A percentile compares a stretch with the other conserved stretches of the same genome.
These are phyloP conservation scores for Drechslerella dactyloides DNA, from an alignment of 2,329 filamentous ascomycete species.

Conservation along the genomic window DNA sequence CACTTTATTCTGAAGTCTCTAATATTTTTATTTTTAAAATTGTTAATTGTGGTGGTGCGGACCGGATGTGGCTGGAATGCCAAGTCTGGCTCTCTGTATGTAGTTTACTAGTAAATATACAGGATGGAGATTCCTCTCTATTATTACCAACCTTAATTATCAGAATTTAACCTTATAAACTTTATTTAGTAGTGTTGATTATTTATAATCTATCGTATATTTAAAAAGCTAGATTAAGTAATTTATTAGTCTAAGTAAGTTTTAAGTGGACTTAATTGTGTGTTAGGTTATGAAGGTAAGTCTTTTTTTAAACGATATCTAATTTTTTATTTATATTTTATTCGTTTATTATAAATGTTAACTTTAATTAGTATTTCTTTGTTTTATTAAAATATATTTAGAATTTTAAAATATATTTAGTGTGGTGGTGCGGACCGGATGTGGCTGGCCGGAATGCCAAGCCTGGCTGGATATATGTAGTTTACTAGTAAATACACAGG, in stretches of 20 bases:
- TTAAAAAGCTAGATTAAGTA: not conserved
- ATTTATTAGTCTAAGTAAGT: not conserved
- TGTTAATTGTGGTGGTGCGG: not conserved
- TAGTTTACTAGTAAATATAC: not conserved
- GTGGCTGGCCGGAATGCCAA: too few species aligned
- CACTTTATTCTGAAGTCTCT: too few species aligned
- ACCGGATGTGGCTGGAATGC: not conserved
- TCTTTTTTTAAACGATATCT: not conserved
- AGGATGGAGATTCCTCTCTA: not conserved
- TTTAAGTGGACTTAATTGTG: not conserved
- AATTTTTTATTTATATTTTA: not conserved
- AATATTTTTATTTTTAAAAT: too few species aligned
- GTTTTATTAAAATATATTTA: not conserved
- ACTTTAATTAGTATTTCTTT: not conserved
- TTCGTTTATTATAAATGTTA: not conserved
- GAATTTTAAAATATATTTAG: too few species aligned
- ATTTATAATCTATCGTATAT: constrained; percentile 2
- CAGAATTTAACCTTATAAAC: not conserved
- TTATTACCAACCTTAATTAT: not conserved
- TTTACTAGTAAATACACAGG: not conserved
- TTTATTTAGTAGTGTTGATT: not conserved
- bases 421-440: too few species aligned
- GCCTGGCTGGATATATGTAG: not conserved
- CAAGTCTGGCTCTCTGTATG: not conserved
- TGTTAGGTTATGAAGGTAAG: not conserved